Evolutionary conservation across 306 rosid genomes (phyloP), one percentile per base, ranked within the genome.

Genomic region (Cucurbita moschata): DNA sequence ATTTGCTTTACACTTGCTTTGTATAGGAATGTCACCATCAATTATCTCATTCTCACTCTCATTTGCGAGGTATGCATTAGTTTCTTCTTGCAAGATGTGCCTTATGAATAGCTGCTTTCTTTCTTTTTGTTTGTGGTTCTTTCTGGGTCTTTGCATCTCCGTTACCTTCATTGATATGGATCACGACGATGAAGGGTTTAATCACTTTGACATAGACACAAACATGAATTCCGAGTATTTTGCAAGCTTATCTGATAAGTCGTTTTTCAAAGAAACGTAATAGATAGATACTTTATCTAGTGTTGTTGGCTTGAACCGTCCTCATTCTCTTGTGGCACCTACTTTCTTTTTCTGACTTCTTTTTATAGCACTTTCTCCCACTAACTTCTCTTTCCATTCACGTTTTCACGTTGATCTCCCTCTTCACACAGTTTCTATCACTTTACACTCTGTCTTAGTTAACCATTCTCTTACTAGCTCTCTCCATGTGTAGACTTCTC

Each of bases 41-140:
- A 94, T 88, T 94, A 94, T 82, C 99, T 94, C 56, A 91, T 91
- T 79, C 97, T 91, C 77, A 91, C 96, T 71, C 97, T 94, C 78
- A 82, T 88, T 74, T 94, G 99, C 11, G 96, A 94, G 92, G 97
- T 94, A 89, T 9, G 71, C 50, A 18, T 43, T n/a, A 8, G 40
- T 43, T 23, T 56, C 58, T 74, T 44, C 50, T 50, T 46, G 1
- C 30, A 39, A 78, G 55, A 26, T 74, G 23, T 68, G 35, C 50
- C 57, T 58, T 44, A 35, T 77, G 72, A 66, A 66, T 43, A 66
- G 53, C 18, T 40, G 49, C 16, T 73, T 43, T 53, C 46, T 37
- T 67, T 57, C 40, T 18, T 26, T 47, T 49, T 43, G 5, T 72
- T 37, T 73, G 3, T 12, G 6, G 12, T 53, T 4, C 55, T 42